Conservation (phyloP, 352 stramenopile genomes). For the Phytophthora sp. region DNA sequence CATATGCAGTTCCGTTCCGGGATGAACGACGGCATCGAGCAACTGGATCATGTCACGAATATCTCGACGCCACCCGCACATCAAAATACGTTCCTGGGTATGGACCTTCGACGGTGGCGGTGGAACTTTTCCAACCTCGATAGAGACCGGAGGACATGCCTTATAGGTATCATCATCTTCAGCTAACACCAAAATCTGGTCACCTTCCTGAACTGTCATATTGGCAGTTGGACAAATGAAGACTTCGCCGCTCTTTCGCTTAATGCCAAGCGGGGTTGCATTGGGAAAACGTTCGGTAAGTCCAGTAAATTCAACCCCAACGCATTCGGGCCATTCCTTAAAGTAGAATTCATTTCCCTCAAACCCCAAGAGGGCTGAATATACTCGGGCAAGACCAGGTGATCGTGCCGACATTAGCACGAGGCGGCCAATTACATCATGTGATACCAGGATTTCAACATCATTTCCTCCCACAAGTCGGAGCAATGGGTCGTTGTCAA, state of each 20-base stretch:
- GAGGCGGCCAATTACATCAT: slow-evolving; percentile 90
- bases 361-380: slow-evolving; percentile 80
- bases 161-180: slow-evolving; percentile 92
- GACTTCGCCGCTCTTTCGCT: slow-evolving; percentile 59
- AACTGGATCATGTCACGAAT: slow-evolving; percentile 90
- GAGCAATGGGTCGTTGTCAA: slow-evolving; percentile 88
- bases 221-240: slow-evolving; percentile 58
- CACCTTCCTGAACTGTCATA: slow-evolving; percentile 46
- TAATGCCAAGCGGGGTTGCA: slow-evolving; percentile 83
- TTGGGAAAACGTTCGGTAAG: slow-evolving; percentile 82
- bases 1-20: slow-evolving; percentile 78
- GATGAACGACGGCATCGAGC: slow-evolving; percentile 73
- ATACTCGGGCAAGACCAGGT: slow-evolving; percentile 77
- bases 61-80: slow-evolving; percentile 90
- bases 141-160: slow-evolving; percentile 40
- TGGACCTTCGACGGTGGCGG: slow-evolving; percentile 18
- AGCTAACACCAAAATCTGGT: slow-evolving; percentile 83
- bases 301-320: slow-evolving; percentile 64
- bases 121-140: slow-evolving; percentile 50
- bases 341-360: slow-evolving; percentile 92
- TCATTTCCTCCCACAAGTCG: slow-evolving; percentile 77
- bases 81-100: slow-evolving; percentile 73
- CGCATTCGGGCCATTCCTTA: slow-evolving; percentile 84
- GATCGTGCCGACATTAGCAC: slow-evolving; percentile 88
- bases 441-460: slow-evolving; percentile 86